Evolutionary conservation across 2,329 filamentous ascomycete genomes (phyloP).

Genomic region (Hypoxylon sp.): DNA sequence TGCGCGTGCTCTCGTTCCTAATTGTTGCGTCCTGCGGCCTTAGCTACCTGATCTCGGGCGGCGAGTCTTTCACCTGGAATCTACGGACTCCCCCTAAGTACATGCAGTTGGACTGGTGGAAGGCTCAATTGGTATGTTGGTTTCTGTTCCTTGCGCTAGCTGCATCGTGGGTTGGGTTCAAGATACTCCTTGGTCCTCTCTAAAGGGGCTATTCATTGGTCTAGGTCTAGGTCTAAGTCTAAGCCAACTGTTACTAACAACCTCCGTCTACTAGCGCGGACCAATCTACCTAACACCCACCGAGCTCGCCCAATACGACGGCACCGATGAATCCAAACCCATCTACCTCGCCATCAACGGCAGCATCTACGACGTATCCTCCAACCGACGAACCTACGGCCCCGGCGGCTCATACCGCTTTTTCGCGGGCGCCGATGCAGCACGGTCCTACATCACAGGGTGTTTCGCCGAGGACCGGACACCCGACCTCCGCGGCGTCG

Average conservation of each 20-base stretch:
- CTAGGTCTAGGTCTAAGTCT: background rate
- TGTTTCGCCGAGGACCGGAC: conserved; percentile 91
- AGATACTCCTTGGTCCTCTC: background rate
- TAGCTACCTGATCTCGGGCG: conserved; percentile 82
- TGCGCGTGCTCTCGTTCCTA: conserved; percentile 78
- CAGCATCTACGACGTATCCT: conserved; percentile 86
- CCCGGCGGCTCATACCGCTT: conserved; percentile 88
- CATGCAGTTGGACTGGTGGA: conserved; percentile 70
- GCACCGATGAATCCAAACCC: conserved; percentile 79
- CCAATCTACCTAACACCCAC: conserved; percentile 80
- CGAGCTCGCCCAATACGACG: conserved; percentile 83
- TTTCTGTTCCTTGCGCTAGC: background rate
- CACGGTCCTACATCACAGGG: conserved; percentile 90
- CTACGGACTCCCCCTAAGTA: conserved; percentile 72
- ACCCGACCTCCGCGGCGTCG: conserved; percentile 86
- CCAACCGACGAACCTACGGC: conserved; percentile 78
- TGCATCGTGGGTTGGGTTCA: background rate
- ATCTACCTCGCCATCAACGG: conserved; percentile 93
- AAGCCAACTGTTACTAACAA: background rate
- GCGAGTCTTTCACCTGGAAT: conserved; percentile 79
- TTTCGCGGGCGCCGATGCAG: conserved; percentile 89
- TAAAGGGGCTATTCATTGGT: background rate
- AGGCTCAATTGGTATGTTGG: conserved; percentile 70
- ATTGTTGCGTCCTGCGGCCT: conserved; percentile 76
- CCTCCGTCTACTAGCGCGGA: conserved; percentile 61